Evolutionary conservation across 2,329 filamentous ascomycete species (phyloP).

Genomic region (Phaeosphaeria sp.): DNA sequence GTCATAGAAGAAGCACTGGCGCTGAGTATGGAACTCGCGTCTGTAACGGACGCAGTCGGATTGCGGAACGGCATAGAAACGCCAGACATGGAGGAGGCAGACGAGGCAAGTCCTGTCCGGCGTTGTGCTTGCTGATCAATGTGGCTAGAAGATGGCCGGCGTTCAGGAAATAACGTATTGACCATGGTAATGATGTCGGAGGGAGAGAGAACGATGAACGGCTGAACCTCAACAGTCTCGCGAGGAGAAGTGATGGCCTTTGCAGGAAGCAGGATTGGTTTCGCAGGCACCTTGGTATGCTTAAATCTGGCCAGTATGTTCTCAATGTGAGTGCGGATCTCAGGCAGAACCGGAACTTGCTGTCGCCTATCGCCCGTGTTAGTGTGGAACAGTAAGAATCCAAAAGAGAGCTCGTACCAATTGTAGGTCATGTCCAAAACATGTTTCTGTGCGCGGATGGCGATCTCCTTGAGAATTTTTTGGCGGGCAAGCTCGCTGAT

Average conservation of each 20-base stretch:
- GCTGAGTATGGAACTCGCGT: conserved; percentile 74
- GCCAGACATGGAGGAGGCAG: conserved; percentile 58
- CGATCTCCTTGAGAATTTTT: conserved; percentile 75
- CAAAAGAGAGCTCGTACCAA: conserved; percentile 61
- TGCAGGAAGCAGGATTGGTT: conserved; percentile 71
- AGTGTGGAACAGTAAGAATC: conserved; percentile 23
- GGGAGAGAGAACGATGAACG: conserved; percentile 80
- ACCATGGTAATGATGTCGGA: conserved; percentile 81
- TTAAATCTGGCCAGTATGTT: conserved; percentile 72
- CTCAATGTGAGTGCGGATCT: conserved; percentile 73
- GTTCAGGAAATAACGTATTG: conserved; percentile 82
- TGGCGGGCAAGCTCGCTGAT: conserved; percentile 90
- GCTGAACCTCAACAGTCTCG: conserved; percentile 80
- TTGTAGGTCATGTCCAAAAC: conserved; percentile 76
- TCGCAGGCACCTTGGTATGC: conserved; percentile 51
- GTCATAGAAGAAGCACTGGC: conserved; percentile 75
- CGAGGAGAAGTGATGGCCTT: conserved; percentile 74
- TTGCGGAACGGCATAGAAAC: conserved; percentile 59
- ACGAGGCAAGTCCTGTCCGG: conserved; percentile 54
- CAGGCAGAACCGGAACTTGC: conserved; percentile 66
- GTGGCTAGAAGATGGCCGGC: conserved; percentile 66
- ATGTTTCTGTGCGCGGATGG: conserved; percentile 77
- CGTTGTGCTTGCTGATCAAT: conserved; percentile 55
- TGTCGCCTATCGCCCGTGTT: conserved; percentile 56
- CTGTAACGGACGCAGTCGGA: conserved; percentile 60